Conservation (phyloP, 1,284 basidiomycete genomes). For the Cutaneotrichosporon spelunceum region DNA sequence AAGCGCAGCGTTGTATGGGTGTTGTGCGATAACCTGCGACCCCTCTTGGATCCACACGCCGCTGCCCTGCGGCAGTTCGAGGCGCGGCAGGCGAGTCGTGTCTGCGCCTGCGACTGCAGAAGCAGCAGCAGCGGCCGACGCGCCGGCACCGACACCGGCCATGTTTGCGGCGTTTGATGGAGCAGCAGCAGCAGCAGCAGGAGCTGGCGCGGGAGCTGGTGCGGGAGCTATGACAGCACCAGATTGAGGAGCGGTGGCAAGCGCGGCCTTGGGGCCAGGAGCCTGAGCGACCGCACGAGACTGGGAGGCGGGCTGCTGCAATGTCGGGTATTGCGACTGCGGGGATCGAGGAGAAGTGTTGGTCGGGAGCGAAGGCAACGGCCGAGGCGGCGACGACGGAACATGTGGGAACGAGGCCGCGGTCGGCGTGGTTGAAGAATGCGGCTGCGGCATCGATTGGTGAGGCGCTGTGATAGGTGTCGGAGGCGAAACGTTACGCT, state of each 20-base stretch:
- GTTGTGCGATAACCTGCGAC: slow-evolving; percentile 7
- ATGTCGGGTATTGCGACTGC: neutral
- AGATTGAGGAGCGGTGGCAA: neutral
- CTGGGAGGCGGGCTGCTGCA: neutral
- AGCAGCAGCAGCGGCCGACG: neutral
- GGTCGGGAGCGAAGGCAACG: neutral
- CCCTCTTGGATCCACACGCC: slow-evolving; percentile 13
- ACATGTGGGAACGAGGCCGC: neutral
- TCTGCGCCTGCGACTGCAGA: neutral
- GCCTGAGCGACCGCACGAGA: slow-evolving; percentile 1
- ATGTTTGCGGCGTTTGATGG: neutral
- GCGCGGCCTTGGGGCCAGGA: slow-evolving; percentile 1
- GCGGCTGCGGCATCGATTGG: neutral
- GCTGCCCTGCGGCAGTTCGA: slow-evolving; percentile 3
- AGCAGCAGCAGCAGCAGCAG: neutral
- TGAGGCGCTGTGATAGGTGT: neutral
- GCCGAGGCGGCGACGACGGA: slow-evolving; percentile 1
- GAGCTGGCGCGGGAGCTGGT: neutral
- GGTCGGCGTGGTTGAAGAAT: neutral
- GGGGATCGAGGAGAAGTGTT: neutral
- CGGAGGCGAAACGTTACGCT: slow-evolving; percentile 2
- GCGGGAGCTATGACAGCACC: neutral
- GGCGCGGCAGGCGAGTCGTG: slow-evolving; percentile 2
- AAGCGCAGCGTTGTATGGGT: slow-evolving; percentile 37
- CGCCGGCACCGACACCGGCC: neutral